Percentiles rank a stretch among this genome's conserved stretches.
phyloP scores from a whole-genome alignment of 2,329 filamentous ascomycete species.

The Claviceps pusilla region DNA sequence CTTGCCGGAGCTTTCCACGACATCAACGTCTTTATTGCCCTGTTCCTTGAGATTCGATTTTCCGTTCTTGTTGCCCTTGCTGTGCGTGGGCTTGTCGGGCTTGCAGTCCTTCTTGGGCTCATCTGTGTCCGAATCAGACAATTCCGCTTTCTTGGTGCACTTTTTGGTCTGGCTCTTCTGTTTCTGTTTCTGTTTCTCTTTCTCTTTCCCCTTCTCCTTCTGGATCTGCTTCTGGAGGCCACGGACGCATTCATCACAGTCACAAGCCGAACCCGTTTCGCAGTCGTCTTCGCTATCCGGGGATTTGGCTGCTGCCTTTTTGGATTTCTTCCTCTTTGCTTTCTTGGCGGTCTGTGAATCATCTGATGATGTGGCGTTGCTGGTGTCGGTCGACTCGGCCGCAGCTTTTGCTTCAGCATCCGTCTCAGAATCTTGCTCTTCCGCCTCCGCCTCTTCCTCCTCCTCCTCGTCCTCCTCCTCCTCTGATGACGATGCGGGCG shows the following conservation, averaged over 20 bases:
- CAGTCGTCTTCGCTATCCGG: slow-evolving; percentile 16
- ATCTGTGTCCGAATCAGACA: slow-evolving; percentile 1
- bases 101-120: slow-evolving; percentile 11
- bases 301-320: slow-evolving; percentile 5
- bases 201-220: not conserved
- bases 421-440: slow-evolving; percentile 8
- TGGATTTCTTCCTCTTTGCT: slow-evolving; percentile 10
- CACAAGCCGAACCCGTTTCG: slow-evolving; percentile 20
- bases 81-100: not conserved
- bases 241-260: slow-evolving; percentile 13
- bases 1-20: slow-evolving; percentile 8
- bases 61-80: slow-evolving; percentile 5
- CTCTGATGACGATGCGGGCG: slow-evolving; percentile 6
- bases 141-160: slow-evolving; percentile 3
- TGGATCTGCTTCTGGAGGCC: slow-evolving; percentile 3
- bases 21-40: slow-evolving; percentile 9
- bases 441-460: too few species aligned
- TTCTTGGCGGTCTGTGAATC: slow-evolving; percentile 6
- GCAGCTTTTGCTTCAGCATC: slow-evolving; percentile 9
- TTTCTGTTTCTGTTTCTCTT: slow-evolving; percentile 1
- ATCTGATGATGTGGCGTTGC: slow-evolving; percentile 7
- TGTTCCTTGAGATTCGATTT: slow-evolving; percentile 9
- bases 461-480: not conserved
- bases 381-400: slow-evolving; percentile 11
- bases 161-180: slow-evolving; percentile 3